Conservation (phyloP, 331 rosid genomes). For the Stylosanthes scabra region DNA sequence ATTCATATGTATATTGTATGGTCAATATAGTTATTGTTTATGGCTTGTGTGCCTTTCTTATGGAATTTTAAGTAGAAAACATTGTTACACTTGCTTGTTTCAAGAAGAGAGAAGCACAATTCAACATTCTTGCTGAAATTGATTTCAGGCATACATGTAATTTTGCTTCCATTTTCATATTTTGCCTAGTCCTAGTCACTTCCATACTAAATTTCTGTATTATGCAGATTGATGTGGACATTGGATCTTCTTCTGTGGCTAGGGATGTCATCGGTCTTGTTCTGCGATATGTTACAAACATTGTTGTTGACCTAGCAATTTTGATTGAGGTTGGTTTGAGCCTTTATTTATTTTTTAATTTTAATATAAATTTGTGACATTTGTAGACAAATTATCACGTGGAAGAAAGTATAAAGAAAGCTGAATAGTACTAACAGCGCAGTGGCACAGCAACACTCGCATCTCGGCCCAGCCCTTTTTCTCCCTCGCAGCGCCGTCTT, state of each 20-base stretch:
- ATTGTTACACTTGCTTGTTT: too few species aligned
- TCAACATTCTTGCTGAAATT: too few species aligned
- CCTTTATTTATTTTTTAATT: slow-evolving; percentile 22
- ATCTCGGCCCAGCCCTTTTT: too few species aligned
- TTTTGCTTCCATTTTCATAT: slow-evolving; percentile 1
- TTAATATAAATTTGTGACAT: background rate
- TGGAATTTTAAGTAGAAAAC: too few species aligned
- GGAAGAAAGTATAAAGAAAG: background rate
- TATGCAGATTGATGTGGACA: slow-evolving; percentile 95
- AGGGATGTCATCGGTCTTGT: slow-evolving; percentile 90
- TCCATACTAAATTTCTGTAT: slow-evolving; percentile 25
- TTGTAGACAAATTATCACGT: too few species aligned
- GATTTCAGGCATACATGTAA: slow-evolving; percentile 18
- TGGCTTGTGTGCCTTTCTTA: too few species aligned
- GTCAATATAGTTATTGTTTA: too few species aligned
- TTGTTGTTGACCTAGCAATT: slow-evolving; percentile 95
- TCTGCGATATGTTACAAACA: slow-evolving; percentile 91
- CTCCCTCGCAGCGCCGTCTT: too few species aligned
- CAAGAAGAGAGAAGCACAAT: too few species aligned
- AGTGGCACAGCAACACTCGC: too few species aligned
- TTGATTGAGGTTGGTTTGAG: slow-evolving; percentile 78
- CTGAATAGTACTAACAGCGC: background rate
- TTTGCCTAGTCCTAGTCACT: slow-evolving; percentile 16
- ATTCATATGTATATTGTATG: too few species aligned
- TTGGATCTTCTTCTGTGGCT: slow-evolving; percentile 97